Percentiles rank a stretch among this genome's conserved stretches.
phyloP scores from a whole-genome alignment of 148 eudicot genomes.

The Dianthus caryophyllus region DNA sequence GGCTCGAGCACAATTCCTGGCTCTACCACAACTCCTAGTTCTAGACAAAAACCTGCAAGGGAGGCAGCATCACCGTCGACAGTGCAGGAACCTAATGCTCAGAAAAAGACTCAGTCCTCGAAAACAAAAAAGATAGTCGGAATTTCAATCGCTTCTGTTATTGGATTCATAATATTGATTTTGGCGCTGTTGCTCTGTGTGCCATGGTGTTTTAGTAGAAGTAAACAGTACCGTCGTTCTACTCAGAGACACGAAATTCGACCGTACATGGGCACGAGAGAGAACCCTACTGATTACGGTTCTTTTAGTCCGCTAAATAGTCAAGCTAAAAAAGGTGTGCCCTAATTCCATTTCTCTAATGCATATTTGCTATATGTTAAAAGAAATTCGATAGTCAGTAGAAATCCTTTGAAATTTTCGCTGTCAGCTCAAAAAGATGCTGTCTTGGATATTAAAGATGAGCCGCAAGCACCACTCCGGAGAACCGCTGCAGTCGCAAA shows the following conservation, averaged over 20 bases:
- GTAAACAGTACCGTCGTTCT: slow-evolving; percentile 34
- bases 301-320: slow-evolving; percentile 35
- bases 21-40: slow-evolving; percentile 30
- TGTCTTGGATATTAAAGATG: slow-evolving; percentile 44
- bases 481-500: slow-evolving; percentile 35
- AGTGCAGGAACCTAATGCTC: slow-evolving; percentile 43
- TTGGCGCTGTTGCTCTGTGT: slow-evolving; percentile 51
- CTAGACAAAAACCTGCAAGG: slow-evolving; percentile 43
- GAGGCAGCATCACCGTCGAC: slow-evolving; percentile 53
- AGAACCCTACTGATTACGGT: slow-evolving; percentile 35
- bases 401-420: slow-evolving; percentile 9
- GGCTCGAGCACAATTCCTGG: slow-evolving; percentile 28
- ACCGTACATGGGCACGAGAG: slow-evolving; percentile 56
- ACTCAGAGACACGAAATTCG: slow-evolving; percentile 61
- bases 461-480: slow-evolving; percentile 41
- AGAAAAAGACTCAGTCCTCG: slow-evolving; percentile 31
- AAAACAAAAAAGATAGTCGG: slow-evolving; percentile 55
- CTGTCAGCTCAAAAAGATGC: slow-evolving; percentile 46
- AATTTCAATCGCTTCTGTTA: slow-evolving; percentile 58
- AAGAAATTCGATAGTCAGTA: neutral
- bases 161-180: slow-evolving; percentile 51
- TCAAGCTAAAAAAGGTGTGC: slow-evolving; percentile 53
- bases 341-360: neutral
- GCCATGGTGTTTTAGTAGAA: slow-evolving; percentile 57
- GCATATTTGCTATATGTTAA: slow-evolving; percentile 3